Base-by-base conservation (phyloP, 805 yeast genomes). In the Dipodascopsis uninucleata region DNA sequence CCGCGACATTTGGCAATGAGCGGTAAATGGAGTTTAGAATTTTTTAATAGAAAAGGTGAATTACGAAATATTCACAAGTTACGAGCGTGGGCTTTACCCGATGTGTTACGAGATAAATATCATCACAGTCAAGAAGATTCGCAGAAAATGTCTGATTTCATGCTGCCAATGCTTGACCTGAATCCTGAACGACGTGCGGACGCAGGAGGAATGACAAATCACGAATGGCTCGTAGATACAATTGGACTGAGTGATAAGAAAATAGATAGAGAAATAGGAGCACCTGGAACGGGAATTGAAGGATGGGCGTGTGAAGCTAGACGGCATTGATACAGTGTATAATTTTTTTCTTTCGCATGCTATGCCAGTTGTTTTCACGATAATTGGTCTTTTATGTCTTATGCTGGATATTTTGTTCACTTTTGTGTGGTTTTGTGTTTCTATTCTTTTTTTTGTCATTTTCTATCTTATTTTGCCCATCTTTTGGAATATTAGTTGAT, bases 171-270 rank as follows among this genome's bases (percentile, higher is more conserved):
- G 96, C 71, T 93, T 36, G 63, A 72, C 17, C 65, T 86, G 17
- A 85, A 82, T 61, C 97, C 98, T 1, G 81, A 76, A 47, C 64
- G 67, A 43, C 73, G 99, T 54, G 90, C 90, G 10, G 98, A 93
- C 68, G 97, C 97, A 1, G 98, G 97, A 16, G 96, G 96, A 2
- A 76, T 88, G 79, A 78, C 85, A 2, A 83, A 86, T 59, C 96
- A 88, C 62, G 80, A 82, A 9, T 88, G 96, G 96, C 60, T 78
- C 22, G 62, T 64, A 5, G 95, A 85, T 60, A 87, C 90, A 0
- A 64, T 77, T 26, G 94, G 94, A 0, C 71, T 83, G 61, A 93
- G 84, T 46, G 72, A 79, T 56, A 77, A 84, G 10, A 69, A 65
- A 3, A 67, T 84, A 3, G 96, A 85, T 59, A 72, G 96, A 55